Evolutionary conservation across 2,329 filamentous ascomycete genomes (phyloP), one percentile per base, ranked within the genome.

Genomic region (Aschersonia sp.): DNA sequence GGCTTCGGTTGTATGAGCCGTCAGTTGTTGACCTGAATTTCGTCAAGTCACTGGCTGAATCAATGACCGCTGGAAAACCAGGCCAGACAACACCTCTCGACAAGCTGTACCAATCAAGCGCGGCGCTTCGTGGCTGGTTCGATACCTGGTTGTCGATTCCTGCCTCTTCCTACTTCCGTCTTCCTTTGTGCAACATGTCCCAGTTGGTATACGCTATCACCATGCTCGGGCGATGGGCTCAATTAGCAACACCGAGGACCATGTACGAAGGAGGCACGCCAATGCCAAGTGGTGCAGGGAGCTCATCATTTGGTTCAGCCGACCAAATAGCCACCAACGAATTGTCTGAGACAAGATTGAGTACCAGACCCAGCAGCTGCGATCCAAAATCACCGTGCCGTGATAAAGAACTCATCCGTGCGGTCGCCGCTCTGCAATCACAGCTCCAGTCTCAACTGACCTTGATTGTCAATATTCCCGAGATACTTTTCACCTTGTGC

Each of bases 141-240:
- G 66, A 74, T 2, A 61, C 61, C 40, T 74, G 73, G 65, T 61
- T 72, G 2, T 55, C 62, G 0, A 57, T 78, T 0, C 68, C 74
- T 0, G 58, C 67, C 0, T 52, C 58, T 0, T 58, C 64, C 3
- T 74, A 72, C 48, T 68, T 69, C 49, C 62, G 65, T 31, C 60
- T 75, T 30, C 71, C 75, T 0, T 67, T 75, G 6, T 60, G 68
- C 0, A 55, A 66, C 0, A 70, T 64, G 35, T 58, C 66, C 1
- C 70, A 77, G 47, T 58, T 77, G 0, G 65, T 75, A 3, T 73
- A 75, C 47, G 68, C 66, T n/a, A 58, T 73, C 42, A 70, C 65
- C 4, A 72, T 74, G 65, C 61, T 76, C 0, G 66, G 70, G 1
- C 65, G 73, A 5, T 76, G 72, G 72, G 67, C 70, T 4, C 72